phyloP scores from a whole-genome alignment of 768 basidiomycete species.

The Dioszegia aurantiaca region DNA sequence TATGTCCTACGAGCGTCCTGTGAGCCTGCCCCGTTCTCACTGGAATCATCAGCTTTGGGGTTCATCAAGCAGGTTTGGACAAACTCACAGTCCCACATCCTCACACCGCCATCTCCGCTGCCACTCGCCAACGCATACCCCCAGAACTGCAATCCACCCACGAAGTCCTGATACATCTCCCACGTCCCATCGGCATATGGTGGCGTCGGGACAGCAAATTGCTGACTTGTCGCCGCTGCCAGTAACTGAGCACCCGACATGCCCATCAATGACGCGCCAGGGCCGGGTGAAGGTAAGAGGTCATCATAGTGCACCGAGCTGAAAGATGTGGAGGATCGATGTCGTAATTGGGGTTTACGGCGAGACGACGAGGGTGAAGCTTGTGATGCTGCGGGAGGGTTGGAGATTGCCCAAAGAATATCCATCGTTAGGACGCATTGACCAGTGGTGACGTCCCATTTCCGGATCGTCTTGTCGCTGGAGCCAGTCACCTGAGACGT shows the following conservation, averaged over 20 bases:
- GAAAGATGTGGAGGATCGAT: conserved; percentile 47
- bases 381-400: conserved; percentile 56
- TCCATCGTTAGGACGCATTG: conserved; percentile 99
- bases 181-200: conserved; percentile 84
- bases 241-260: conserved; percentile 45
- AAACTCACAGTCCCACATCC: conserved; percentile 98
- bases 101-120: conserved; percentile 91
- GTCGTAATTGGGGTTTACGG: conserved; percentile 27
- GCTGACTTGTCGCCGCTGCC: conserved; percentile 59
- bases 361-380: conserved; percentile 14
- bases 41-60: conserved; percentile 47
- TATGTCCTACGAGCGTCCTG: conserved; percentile 87
- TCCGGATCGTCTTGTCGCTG: conserved; percentile 94
- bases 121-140: conserved; percentile 96
- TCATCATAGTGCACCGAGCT: conserved; percentile 46
- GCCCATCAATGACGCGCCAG: conserved; percentile 33
- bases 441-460: conserved; percentile 95
- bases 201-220: conserved; percentile 78
- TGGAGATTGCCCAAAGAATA: conserved; percentile 98
- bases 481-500: conserved; percentile 84
- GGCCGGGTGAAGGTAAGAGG: conserved; percentile 39
- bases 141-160: conserved; percentile 98
- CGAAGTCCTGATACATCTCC: conserved; percentile 96
- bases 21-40: conserved; percentile 98
- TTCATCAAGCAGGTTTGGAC: neutral